Percentiles rank a stretch among this genome's conserved stretches.
Conservation (phyloP, 495 filamentous ascomycete species). For the Podospora comata region DNA sequence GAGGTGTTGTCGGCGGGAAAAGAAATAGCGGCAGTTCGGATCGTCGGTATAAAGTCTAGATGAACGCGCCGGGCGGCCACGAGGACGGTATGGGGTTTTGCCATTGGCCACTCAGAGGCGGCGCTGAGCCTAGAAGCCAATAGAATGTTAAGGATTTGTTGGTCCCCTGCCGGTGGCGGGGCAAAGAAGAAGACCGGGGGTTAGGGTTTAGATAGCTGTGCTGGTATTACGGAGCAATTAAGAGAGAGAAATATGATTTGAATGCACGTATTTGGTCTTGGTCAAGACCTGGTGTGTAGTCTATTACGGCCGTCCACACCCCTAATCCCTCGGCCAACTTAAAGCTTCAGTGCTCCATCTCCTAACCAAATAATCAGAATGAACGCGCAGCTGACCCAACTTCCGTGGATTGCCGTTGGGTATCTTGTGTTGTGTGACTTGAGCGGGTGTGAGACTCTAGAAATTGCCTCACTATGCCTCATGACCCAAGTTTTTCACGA, state of each 20-base stretch:
- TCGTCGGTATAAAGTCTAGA: background rate
- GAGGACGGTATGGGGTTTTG: slow-evolving; percentile 19
- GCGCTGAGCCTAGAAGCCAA: slow-evolving; percentile 27
- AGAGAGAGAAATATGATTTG: background rate
- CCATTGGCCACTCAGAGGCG: slow-evolving; percentile 28
- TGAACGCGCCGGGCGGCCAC: slow-evolving; percentile 16
- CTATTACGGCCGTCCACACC: background rate
- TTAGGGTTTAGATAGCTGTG: slow-evolving; percentile 7
- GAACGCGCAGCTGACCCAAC: background rate
- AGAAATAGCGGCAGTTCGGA: background rate
- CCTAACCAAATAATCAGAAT: background rate
- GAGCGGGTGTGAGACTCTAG: background rate
- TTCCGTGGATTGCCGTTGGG: background rate
- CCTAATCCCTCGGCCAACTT: background rate
- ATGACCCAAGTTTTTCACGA: background rate
- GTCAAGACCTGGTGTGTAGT: background rate
- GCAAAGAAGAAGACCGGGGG: slow-evolving; percentile 8
- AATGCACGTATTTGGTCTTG: background rate
- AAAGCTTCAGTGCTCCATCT: background rate
- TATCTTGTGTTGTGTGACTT: background rate
- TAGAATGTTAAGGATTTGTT: slow-evolving; percentile 19
- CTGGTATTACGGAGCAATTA: background rate
- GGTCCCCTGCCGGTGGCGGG: background rate
- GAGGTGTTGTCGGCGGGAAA: background rate
- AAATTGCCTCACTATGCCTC: background rate